phyloP scores from a whole-genome alignment of 2,329 filamentous ascomycete genomes.

The Cladosporium sp. region DNA sequence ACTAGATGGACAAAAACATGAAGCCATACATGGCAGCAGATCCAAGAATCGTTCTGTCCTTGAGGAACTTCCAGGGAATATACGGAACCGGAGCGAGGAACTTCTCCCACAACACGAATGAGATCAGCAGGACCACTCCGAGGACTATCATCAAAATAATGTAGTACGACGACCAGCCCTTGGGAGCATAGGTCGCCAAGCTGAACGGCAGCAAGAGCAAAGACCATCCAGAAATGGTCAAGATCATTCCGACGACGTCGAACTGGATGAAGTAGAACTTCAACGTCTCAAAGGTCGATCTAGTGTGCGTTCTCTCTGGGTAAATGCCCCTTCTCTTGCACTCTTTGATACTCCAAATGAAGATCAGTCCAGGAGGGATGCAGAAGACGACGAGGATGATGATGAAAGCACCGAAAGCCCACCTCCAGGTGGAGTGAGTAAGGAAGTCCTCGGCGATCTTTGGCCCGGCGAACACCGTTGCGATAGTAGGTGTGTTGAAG shows the following conservation, averaged over 20 bases:
- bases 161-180: conserved; percentile 35
- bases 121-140: conserved; percentile 27
- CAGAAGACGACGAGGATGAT: conserved; percentile 28
- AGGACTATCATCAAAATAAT: conserved; percentile 38
- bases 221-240: conserved; percentile 48
- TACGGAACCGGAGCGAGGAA: conserved; percentile 55
- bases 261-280: conserved; percentile 30
- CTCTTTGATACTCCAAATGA: conserved; percentile 23
- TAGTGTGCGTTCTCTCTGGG: conserved; percentile 21
- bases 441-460: conserved; percentile 24
- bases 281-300: conserved; percentile 22
- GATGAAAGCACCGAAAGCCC: conserved; percentile 30
- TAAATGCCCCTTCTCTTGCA: conserved; percentile 28
- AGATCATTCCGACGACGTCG: conserved; percentile 26
- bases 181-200: conserved; percentile 38
- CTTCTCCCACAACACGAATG: conserved; percentile 56
- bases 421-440: conserved; percentile 24
- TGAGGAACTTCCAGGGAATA: conserved; percentile 52
- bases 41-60: conserved; percentile 48
- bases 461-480: conserved; percentile 28
- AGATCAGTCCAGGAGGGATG: conserved; percentile 24
- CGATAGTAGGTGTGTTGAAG: conserved; percentile 29
- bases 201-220: conserved; percentile 66
- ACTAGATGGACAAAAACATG: conserved; percentile 34
- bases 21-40: conserved; percentile 32